Evolutionary conservation across 1,139 yeast species (phyloP), one percentile per base, ranked within the genome.

Genomic region (Suhomyces coccinellae): DNA sequence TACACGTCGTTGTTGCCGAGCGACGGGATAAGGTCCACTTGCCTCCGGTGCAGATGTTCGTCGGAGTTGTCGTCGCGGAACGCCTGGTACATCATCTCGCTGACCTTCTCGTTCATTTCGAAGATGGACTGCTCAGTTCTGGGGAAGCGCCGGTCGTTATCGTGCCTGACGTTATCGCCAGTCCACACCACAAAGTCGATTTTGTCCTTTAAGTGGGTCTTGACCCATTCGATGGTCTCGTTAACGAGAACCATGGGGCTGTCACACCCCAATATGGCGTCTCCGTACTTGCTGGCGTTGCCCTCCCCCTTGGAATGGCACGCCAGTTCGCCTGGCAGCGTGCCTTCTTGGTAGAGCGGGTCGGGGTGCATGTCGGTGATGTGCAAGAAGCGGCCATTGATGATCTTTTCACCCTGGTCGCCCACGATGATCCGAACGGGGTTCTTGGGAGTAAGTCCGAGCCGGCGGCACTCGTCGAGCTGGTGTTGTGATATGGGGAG

Each of bases 171-270:
- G 56, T 87, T 88, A 65, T 88, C 96, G 29, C 96, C 96, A 0
- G 96, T 87, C 96, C 96, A 88, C 14, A 88, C 77, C 27, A 88
- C 83, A 61, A 88, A 88, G 62, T 88, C 96, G 40, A 88, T 82
- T 52, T 87, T 82, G 59, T 86, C 95, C 49, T 75, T 78, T 45
- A 87, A 62, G 53, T 87, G 82, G 8, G 73, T 69, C 26, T 71
- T 64, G 2, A 87, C 68, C 95, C 95, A 88, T 36, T 73, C 61
- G 45, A 88, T 67, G 0, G 96, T 87, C 12, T 73, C 75, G 17
- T 82, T 69, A 66, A 85, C 80, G 40, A 88, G 65, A 0, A 66
- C 62, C 59, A 80, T 63, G 2, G 96, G 90, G 1, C 89, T 68
- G 54, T 80, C 85, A 60, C 95, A 86, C 2, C 95, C 96, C 35